Evolutionary conservation across 768 basidiomycete genomes (phyloP).

Genomic region (Saitozyma sp.): DNA sequence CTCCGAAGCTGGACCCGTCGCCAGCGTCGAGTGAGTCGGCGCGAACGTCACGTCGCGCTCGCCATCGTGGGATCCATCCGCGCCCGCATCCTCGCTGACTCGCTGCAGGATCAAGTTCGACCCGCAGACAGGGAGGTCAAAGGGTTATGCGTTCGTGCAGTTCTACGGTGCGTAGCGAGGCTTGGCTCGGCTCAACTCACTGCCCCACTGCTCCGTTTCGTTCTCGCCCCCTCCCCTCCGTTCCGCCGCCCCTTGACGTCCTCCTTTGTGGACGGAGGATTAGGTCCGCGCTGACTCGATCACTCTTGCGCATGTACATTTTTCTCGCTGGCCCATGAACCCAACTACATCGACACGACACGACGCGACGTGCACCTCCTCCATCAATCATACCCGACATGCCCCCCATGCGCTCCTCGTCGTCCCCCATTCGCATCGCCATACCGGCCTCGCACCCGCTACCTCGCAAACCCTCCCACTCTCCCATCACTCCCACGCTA

Average conservation of each 20-base stretch:
- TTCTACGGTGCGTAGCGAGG: slow-evolving; percentile 45
- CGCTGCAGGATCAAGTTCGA: slow-evolving; percentile 50
- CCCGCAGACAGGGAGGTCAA: slow-evolving; percentile 48
- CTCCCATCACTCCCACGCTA: neutral
- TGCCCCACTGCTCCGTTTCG: neutral
- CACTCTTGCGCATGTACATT: neutral
- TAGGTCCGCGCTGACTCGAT: no score
- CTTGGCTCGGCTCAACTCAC: neutral
- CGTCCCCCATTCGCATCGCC: neutral
- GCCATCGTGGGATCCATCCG: no score
- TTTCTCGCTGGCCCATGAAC: neutral
- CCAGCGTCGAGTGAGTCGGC: slow-evolving; percentile 51
- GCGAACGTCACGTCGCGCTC: no score
- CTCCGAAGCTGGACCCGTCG: slow-evolving; percentile 52
- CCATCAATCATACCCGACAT: neutral
- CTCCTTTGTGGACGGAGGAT: no score
- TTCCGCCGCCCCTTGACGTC: neutral
- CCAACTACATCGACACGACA: neutral
- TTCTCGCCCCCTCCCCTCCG: neutral
- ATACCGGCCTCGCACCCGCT: neutral
- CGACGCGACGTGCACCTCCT: neutral
- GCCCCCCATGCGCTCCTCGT: neutral
- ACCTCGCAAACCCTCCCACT: neutral
- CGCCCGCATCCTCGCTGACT: neutral
- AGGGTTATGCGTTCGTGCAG: slow-evolving; percentile 53